Conservation (phyloP, 139 green algal species). For the Chlorella sp. region DNA sequence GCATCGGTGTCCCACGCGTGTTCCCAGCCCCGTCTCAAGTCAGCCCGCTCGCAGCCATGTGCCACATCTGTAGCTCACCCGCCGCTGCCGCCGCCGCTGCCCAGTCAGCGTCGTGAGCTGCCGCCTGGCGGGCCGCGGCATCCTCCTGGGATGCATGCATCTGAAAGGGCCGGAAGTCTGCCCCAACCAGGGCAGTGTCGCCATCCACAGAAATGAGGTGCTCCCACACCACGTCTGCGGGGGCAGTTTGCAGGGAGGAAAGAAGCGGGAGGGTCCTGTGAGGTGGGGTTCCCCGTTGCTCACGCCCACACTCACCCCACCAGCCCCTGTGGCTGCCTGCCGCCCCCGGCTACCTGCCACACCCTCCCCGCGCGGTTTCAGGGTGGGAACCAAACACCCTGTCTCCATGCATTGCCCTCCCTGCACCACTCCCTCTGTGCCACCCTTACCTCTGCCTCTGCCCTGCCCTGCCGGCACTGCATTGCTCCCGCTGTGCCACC, state of each 20-base stretch:
- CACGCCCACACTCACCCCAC: too few species aligned
- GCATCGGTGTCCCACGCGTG: too few species aligned
- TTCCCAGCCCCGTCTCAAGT: background rate
- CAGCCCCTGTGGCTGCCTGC: too few species aligned
- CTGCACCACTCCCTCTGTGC: too few species aligned
- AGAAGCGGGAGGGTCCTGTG: background rate
- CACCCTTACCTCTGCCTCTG: too few species aligned
- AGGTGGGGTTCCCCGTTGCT: too few species aligned
- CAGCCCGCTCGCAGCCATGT: background rate
- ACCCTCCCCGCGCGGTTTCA: too few species aligned
- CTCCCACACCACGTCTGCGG: slow-evolving; percentile 93
- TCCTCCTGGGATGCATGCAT: slow-evolving; percentile 27
- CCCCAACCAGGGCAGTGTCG: slow-evolving; percentile 73
- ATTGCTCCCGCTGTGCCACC: background rate
- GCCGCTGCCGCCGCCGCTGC: slow-evolving; percentile 41
- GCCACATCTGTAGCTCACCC: background rate
- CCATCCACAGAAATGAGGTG: slow-evolving; percentile 73
- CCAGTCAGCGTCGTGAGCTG: slow-evolving; percentile 32
- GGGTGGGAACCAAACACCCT: too few species aligned
- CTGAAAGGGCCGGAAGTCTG: slow-evolving; percentile 51
- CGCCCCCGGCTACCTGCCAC: too few species aligned
- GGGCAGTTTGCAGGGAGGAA: slow-evolving; percentile 35
- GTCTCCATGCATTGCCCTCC: too few species aligned
- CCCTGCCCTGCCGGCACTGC: background rate
- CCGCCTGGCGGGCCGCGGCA: background rate